Evolutionary conservation across 208 protist species (phyloP), one percentile per base, ranked within the genome.

Genomic region (Acanthamoeba healyi): DNA sequence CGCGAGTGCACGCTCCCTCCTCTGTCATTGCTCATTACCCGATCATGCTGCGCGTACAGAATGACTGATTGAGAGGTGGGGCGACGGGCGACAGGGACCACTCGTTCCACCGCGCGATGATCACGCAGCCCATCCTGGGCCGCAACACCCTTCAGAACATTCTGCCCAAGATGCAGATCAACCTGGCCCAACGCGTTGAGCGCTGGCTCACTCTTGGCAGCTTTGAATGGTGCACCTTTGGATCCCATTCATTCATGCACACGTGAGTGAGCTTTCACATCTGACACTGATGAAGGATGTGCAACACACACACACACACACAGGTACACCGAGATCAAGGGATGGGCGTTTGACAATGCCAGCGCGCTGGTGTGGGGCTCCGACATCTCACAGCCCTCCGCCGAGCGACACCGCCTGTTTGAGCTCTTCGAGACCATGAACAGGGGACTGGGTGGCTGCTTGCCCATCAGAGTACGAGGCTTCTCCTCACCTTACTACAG

Each of bases 171-270:
- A 77, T 77, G 67, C 67, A 77, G 38, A 36, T 36, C 67, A 77
- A 77, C 38, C 67, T 77, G 6, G 67, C 34, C 15, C 67, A 36
- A 15, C 67, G 34, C 29, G 67, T 77, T 36, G 36, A 42, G 12
- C 67, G 24, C 38, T 77, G 67, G 67, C 17, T 46, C 36, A 2
- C 67, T 6, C 67, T 77, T 0, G 67, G 36, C 36, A 44, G 34
- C 67, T 77, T 77, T 14, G 67, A 77, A 26, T 77, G 67, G 67
- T 77, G 44, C n/a, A n/a, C n/a, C n/a, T n/a, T n/a, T n/a, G n/a
- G n/a, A n/a, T n/a, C n/a, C n/a, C n/a, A n/a, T n/a, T n/a, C n/a
- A n/a, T n/a, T n/a, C n/a, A n/a, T n/a, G n/a, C n/a, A n/a, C n/a
- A n/a, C n/a, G n/a, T 19, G 0, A 26, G 15, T 22, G 0, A 24